phyloP scores from a whole-genome alignment of 2,329 filamentous ascomycete genomes.

The Diplodia sapinea region DNA sequence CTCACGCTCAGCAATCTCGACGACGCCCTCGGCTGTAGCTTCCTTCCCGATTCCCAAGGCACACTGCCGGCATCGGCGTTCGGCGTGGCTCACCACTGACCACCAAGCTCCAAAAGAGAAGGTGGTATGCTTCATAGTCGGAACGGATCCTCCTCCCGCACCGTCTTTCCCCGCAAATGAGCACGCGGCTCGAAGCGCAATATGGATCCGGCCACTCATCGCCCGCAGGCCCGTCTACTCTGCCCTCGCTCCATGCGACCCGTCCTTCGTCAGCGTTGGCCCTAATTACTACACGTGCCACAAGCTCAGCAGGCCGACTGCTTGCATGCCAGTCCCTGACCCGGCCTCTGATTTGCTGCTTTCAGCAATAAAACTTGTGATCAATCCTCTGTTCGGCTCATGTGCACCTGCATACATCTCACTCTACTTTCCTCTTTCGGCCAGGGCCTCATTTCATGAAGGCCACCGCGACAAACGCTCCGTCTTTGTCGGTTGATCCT shows the following conservation, averaged over 20 bases:
- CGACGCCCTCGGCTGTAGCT: not conserved
- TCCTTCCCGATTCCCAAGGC: not conserved
- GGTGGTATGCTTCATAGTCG: constrained; percentile 8
- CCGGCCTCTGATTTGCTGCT: not conserved
- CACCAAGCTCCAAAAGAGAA: constrained; percentile 24
- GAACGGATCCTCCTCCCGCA: not conserved
- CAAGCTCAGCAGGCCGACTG: constrained; percentile 1
- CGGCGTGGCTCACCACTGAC: not conserved
- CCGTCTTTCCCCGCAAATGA: constrained; percentile 13
- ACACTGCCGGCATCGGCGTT: constrained; percentile 1
- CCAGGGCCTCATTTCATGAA: constrained; percentile 17
- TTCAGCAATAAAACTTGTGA: not conserved
- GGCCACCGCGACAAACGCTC: constrained; percentile 9
- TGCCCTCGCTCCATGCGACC: constrained; percentile 19
- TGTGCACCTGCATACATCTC: constrained; percentile 16
- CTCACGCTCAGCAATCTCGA: not conserved
- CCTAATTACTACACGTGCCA: constrained; percentile 15
- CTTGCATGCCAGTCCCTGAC: not conserved
- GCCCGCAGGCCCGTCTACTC: not conserved
- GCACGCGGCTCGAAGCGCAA: constrained; percentile 29
- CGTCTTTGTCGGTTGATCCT: not conserved
- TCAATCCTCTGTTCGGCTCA: constrained; percentile 3
- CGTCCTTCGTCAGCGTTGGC: not conserved
- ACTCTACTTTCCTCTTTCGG: constrained; percentile 17
- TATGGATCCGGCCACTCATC: constrained; percentile 17